phyloP scores from a whole-genome alignment of 495 filamentous ascomycete species.

The Hypoxylon lienhwacheense region DNA sequence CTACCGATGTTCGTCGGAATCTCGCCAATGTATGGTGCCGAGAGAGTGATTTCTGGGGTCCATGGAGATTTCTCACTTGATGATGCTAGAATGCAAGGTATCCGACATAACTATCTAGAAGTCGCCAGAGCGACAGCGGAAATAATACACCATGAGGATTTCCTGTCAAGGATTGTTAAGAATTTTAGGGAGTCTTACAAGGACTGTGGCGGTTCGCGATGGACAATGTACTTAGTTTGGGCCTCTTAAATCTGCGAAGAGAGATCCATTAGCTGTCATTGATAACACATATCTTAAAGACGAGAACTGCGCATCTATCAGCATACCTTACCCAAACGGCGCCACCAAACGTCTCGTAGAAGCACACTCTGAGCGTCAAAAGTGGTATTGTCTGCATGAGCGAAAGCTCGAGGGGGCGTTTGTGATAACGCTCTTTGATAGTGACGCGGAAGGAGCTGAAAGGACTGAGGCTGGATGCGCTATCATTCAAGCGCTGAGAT shows the following conservation, averaged over 20 bases:
- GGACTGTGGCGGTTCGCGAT: slow-evolving; percentile 1
- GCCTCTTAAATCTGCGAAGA: slow-evolving; percentile 1
- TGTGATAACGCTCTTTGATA: slow-evolving; percentile 6
- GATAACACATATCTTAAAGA: background rate
- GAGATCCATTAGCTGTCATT: slow-evolving; percentile 4
- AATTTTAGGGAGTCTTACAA: background rate
- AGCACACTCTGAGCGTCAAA: background rate
- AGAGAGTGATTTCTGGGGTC: slow-evolving; percentile 1
- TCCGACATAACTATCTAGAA: background rate
- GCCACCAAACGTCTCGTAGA: background rate
- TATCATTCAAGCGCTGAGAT: slow-evolving; percentile 10
- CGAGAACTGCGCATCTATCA: background rate
- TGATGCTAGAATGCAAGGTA: slow-evolving; percentile 1
- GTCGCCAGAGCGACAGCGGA: background rate
- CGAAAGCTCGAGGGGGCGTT: slow-evolving; percentile 5
- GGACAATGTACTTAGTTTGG: slow-evolving; percentile 5
- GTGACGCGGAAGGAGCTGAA: background rate
- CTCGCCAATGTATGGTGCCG: background rate
- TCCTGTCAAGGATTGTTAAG: background rate
- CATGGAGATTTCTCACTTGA: slow-evolving; percentile 3
- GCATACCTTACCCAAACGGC: background rate
- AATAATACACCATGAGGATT: slow-evolving; percentile 7
- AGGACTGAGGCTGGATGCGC: background rate
- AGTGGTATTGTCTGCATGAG: slow-evolving; percentile 6
- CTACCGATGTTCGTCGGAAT: slow-evolving; percentile 6